Conservation (phyloP, 257 asterid species). For the Fraxinus americana region DNA sequence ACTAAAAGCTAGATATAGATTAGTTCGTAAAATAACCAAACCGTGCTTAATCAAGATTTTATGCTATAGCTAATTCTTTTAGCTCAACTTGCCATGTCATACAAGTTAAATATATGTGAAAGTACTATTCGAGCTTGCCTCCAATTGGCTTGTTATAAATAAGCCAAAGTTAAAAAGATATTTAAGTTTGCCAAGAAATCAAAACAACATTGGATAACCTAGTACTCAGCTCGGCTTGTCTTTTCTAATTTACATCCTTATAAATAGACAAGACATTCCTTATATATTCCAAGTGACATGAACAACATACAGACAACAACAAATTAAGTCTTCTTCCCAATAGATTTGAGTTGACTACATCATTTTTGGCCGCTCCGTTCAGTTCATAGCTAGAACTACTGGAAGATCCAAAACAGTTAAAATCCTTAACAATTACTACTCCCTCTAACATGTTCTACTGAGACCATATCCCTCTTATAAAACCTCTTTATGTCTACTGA, state of each 20-base stretch:
- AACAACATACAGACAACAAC: neutral
- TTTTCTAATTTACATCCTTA: neutral
- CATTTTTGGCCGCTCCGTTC: neutral
- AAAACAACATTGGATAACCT: neutral
- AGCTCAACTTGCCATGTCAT: no score
- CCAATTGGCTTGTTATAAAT: no score
- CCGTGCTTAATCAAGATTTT: no score
- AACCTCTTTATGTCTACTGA: neutral
- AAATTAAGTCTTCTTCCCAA: neutral
- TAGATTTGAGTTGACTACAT: neutral
- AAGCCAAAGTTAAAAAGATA: no score
- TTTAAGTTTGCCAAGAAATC: no score
- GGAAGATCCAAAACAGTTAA: neutral
- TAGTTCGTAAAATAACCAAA: no score
- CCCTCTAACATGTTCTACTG: neutral
- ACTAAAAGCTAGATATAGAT: no score
- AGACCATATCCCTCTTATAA: neutral
- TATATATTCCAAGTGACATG: neutral
- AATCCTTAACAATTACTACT: neutral
- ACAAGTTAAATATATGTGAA: no score
- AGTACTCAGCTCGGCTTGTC: neutral
- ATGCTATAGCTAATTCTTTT: no score
- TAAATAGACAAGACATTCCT: neutral
- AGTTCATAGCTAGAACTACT: neutral
- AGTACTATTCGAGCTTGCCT: no score